phyloP scores from a whole-genome alignment of 805 yeast genomes.

The Metschnikowia proteae region DNA sequence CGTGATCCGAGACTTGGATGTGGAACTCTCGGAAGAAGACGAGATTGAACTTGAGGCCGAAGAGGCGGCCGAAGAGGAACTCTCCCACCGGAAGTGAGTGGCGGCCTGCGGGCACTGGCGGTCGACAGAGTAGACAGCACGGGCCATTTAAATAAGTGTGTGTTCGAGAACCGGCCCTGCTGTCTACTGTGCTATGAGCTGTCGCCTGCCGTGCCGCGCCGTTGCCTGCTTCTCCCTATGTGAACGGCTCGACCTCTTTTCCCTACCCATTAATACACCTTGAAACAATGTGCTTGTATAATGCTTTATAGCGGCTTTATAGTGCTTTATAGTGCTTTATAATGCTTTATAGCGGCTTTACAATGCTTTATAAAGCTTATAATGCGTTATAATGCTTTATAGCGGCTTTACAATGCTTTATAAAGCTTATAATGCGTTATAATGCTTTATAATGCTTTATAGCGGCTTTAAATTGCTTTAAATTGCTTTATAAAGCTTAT shows the following conservation, averaged over 20 bases:
- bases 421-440: no score
- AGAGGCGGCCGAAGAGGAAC: constrained; percentile 8
- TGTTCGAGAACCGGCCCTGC: constrained; percentile 3
- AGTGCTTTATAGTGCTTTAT: no score
- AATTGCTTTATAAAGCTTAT: no score
- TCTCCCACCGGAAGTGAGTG: constrained; percentile 6
- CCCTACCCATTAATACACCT: constrained; percentile 8
- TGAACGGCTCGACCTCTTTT: constrained; percentile 19
- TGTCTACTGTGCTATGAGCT: neutral
- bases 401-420: no score
- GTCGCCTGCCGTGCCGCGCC: neutral
- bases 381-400: no score
- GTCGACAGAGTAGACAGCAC: neutral
- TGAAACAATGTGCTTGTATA: neutral
- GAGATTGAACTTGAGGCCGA: constrained; percentile 14
- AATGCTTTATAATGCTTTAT: no score
- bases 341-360: no score
- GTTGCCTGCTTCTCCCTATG: constrained; percentile 1
- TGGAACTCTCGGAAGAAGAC: constrained; percentile 39
- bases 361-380: no score
- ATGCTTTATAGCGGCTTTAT: no score
- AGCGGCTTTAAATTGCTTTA: no score
- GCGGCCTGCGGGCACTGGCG: neutral
- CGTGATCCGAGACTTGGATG: constrained; percentile 53
- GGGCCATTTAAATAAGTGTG: constrained; percentile 12